These are phyloP conservation scores for Cenchrus americanus DNA, from an alignment of 176 grass and related monocot species.

Conservation along the genomic window DNA sequence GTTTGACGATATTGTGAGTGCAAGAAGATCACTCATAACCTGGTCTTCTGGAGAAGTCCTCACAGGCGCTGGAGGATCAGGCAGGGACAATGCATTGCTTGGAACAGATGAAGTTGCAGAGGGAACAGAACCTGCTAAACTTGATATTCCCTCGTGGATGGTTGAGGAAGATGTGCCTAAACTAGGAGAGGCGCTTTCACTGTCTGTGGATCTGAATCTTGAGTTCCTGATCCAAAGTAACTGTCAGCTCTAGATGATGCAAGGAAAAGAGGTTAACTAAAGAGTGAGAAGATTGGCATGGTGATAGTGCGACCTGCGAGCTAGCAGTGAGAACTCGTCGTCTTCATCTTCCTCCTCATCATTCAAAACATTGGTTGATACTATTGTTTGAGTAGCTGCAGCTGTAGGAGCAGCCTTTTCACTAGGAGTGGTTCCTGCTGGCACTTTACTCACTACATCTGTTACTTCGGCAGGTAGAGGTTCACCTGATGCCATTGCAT, in stretches of 20 bases:
- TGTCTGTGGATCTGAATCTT: constrained; percentile 44
- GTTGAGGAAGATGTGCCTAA: constrained; percentile 16
- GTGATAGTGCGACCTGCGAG: constrained; percentile 55
- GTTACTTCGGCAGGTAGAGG: constrained; percentile 49
- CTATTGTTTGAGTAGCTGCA: constrained; percentile 33
- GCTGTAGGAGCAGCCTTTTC: constrained; percentile 34
- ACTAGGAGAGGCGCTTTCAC: constrained; percentile 16
- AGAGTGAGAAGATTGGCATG: not conserved
- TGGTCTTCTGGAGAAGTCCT: constrained; percentile 62
- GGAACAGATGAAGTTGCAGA: constrained; percentile 38
- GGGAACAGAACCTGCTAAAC: constrained; percentile 24
- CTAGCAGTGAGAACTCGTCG: constrained; percentile 77
- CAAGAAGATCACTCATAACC: constrained; percentile 68
- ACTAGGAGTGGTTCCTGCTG: constrained; percentile 14
- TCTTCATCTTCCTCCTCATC: constrained; percentile 66
- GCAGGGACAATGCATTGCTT: constrained; percentile 50
- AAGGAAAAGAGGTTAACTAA: not conserved
- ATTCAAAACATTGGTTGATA: constrained; percentile 25
- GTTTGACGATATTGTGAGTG: constrained; percentile 60
- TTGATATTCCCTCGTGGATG: constrained; percentile 3
- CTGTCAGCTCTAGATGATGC: not conserved
- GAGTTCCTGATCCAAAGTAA: constrained; percentile 60
- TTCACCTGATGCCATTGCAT: constrained; percentile 72
- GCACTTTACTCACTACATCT: constrained; percentile 10
- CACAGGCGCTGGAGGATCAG: constrained; percentile 53